These are phyloP conservation scores for Epicoccum nigrum DNA, from an alignment of 2,329 filamentous ascomycete species.

Conservation along the genomic window DNA sequence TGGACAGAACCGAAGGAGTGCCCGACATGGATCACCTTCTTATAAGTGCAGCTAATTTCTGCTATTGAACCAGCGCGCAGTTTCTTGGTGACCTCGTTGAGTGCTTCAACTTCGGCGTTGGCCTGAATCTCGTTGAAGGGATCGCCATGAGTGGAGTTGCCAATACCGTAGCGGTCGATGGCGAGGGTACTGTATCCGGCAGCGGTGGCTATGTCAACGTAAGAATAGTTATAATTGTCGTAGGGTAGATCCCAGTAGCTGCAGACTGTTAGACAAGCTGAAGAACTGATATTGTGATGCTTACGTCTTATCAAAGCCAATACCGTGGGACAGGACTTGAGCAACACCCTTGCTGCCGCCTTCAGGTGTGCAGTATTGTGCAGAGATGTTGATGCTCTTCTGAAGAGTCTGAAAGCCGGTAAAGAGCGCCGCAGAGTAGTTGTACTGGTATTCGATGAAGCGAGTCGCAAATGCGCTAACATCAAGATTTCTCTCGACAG, in stretches of 20 bases:
- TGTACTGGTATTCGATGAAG: slow-evolving; percentile 36
- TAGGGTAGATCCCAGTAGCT: slow-evolving; percentile 68
- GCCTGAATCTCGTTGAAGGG: slow-evolving; percentile 66
- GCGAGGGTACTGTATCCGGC: slow-evolving; percentile 65
- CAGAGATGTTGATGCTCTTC: slow-evolving; percentile 63
- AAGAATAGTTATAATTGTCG: slow-evolving; percentile 67
- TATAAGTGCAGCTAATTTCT: slow-evolving; percentile 47
- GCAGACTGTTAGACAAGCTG: neutral
- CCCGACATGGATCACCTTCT: slow-evolving; percentile 64
- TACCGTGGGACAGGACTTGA: slow-evolving; percentile 61
- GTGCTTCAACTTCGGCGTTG: slow-evolving; percentile 63
- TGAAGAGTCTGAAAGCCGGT: slow-evolving; percentile 58
- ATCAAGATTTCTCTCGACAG: slow-evolving; percentile 60
- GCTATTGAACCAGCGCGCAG: slow-evolving; percentile 56
- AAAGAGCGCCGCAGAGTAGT: slow-evolving; percentile 56
- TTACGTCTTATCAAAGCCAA: slow-evolving; percentile 60
- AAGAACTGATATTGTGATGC: neutral
- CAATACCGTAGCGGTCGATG: slow-evolving; percentile 68
- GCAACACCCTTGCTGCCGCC: slow-evolving; percentile 38
- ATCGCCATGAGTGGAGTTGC: slow-evolving; percentile 63
- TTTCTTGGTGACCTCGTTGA: slow-evolving; percentile 59
- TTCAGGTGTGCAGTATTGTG: slow-evolving; percentile 67
- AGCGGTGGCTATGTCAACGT: slow-evolving; percentile 61
- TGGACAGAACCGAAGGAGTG: slow-evolving; percentile 69
- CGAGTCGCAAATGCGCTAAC: slow-evolving; percentile 59